These are phyloP conservation scores for Phytophthora agathidicida DNA, from an alignment of 352 stramenopile species.

Conservation along the genomic window DNA sequence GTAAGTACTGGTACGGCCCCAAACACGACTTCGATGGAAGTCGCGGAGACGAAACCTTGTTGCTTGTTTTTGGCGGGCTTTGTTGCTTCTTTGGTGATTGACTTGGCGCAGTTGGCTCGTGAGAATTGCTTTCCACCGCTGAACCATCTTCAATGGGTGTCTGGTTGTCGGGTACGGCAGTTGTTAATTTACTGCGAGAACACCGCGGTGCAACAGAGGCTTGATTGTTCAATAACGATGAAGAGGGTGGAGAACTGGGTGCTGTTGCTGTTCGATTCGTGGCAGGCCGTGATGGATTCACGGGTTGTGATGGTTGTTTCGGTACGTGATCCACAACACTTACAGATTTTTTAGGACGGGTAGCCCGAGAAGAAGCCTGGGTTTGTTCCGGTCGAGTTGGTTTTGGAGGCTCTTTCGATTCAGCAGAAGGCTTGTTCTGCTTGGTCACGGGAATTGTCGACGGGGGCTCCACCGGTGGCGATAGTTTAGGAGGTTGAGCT, in stretches of 20 bases:
- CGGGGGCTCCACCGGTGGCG: background rate
- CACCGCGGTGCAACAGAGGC: background rate
- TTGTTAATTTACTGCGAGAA: conserved; percentile 11
- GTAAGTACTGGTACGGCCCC: conserved; percentile 11
- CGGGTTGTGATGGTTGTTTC: conserved; percentile 1
- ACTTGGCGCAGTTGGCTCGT: background rate
- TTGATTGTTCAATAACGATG: background rate
- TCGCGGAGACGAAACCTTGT: conserved; percentile 12
- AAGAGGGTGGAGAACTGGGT: background rate
- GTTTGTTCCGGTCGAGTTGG: background rate
- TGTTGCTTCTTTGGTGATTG: background rate
- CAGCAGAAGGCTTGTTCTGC: background rate
- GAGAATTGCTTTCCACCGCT: background rate
- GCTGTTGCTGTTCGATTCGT: conserved; percentile 2
- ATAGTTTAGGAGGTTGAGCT: background rate
- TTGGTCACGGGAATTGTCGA: background rate
- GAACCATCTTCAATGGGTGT: background rate
- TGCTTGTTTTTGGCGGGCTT: conserved; percentile 5
- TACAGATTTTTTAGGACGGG: background rate
- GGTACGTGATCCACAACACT: background rate
- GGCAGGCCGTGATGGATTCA: conserved; percentile 16
- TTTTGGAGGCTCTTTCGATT: background rate
- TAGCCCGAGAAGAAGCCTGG: background rate
- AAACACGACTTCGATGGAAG: conserved; percentile 7
- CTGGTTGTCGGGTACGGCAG: background rate